These are phyloP conservation scores for Hypoxylon sp. DNA, from an alignment of 2,329 filamentous ascomycete genomes.

Conservation along the genomic window DNA sequence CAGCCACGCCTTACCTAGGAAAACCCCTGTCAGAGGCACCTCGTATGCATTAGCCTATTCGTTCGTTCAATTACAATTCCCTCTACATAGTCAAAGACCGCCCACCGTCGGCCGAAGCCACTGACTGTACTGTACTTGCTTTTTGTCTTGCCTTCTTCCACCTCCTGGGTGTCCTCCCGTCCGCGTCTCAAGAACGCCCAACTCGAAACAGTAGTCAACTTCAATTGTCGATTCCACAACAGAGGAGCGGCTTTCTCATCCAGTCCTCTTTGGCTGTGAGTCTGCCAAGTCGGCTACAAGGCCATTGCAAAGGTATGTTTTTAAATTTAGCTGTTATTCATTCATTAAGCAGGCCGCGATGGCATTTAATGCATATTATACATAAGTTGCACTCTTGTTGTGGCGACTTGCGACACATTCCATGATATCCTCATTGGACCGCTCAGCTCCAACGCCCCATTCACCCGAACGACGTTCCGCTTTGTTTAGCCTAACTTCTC, in stretches of 20 bases:
- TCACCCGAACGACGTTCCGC: slow-evolving; percentile 32
- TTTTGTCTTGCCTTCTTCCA: slow-evolving; percentile 28
- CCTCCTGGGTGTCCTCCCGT: slow-evolving; percentile 38
- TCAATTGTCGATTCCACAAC: slow-evolving; percentile 43
- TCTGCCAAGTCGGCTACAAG: slow-evolving; percentile 35
- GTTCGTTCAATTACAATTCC: slow-evolving; percentile 49
- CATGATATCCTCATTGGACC: slow-evolving; percentile 46
- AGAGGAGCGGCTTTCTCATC: slow-evolving; percentile 43
- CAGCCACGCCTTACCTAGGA: slow-evolving; percentile 49
- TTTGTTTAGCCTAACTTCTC: slow-evolving; percentile 32
- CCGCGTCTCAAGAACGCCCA: slow-evolving; percentile 48
- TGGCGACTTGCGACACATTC: slow-evolving; percentile 44
- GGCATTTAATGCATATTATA: slow-evolving; percentile 24
- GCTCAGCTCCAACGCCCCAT: slow-evolving; percentile 33
- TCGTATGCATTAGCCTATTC: slow-evolving; percentile 52
- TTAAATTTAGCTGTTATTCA: slow-evolving; percentile 26
- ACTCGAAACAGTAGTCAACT: slow-evolving; percentile 49
- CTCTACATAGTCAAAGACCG: slow-evolving; percentile 23
- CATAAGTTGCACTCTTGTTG: slow-evolving; percentile 20
- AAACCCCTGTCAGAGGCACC: slow-evolving; percentile 29
- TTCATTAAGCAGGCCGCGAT: slow-evolving; percentile 18
- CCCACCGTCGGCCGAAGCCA: slow-evolving; percentile 25
- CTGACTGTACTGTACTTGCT: slow-evolving; percentile 39
- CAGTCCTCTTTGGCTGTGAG: slow-evolving; percentile 46
- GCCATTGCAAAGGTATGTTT: slow-evolving; percentile 41